Evolutionary conservation across 1,284 basidiomycete genomes (phyloP).

Genomic region (Leccinum insolens): DNA sequence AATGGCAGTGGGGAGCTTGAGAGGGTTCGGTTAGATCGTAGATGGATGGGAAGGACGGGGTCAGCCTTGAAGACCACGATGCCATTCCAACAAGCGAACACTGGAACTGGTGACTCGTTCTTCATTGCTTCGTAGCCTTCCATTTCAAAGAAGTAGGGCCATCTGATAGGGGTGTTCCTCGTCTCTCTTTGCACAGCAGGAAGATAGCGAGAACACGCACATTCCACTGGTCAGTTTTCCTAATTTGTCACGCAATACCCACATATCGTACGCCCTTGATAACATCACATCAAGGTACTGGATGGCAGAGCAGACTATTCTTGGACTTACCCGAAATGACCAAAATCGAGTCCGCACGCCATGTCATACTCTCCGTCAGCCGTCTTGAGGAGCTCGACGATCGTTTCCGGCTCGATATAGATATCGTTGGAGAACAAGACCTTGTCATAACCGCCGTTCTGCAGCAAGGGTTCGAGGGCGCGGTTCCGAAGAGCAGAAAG

Average conservation of each 20-base stretch:
- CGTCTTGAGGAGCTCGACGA: conserved; percentile 51
- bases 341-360: conserved; percentile 57
- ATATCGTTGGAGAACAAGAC: conserved; percentile 57
- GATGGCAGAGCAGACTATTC: not conserved
- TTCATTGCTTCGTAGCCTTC: conserved; percentile 38
- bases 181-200: not conserved
- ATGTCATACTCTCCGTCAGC: conserved; percentile 53
- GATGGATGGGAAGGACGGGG: conserved; percentile 42
- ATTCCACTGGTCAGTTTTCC: conserved; percentile 22
- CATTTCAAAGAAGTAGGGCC: conserved; percentile 55
- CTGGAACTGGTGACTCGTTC: conserved; percentile 47
- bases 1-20: conserved; percentile 28
- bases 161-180: conserved; percentile 31
- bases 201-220: conserved; percentile 4
- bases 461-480: conserved; percentile 45
- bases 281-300: not conserved
- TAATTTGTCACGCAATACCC: conserved; percentile 27
- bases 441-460: conserved; percentile 42
- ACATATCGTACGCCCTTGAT: conserved; percentile 26
- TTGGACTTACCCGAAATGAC: conserved; percentile 36
- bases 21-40: conserved; percentile 35
- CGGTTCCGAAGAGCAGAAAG: conserved; percentile 49
- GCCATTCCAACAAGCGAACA: conserved; percentile 65
- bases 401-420: conserved; percentile 46
- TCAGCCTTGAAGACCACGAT: conserved; percentile 52